Evolutionary conservation across 2,329 filamentous ascomycete species (phyloP).

Genomic region (Colletotrichum abscissum): DNA sequence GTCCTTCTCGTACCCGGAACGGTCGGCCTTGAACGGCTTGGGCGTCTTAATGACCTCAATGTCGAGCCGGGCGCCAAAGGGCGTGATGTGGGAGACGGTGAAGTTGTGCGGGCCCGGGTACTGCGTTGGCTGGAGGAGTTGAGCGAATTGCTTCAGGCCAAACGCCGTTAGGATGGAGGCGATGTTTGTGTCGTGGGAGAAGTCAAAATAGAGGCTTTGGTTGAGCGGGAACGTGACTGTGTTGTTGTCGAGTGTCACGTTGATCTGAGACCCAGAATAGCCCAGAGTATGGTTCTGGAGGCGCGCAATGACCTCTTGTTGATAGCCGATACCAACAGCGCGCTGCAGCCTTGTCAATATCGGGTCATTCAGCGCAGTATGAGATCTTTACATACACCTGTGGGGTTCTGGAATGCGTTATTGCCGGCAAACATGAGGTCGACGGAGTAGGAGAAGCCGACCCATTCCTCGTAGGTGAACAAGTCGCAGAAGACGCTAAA

Average conservation of each 20-base stretch:
- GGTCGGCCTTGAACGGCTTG: slow-evolving; percentile 66
- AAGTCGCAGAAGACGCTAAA: slow-evolving; percentile 80
- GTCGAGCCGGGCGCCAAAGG: slow-evolving; percentile 78
- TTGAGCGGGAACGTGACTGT: slow-evolving; percentile 77
- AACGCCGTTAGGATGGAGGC: slow-evolving; percentile 77
- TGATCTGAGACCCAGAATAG: slow-evolving; percentile 70
- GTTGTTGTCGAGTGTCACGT: slow-evolving; percentile 77
- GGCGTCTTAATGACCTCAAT: slow-evolving; percentile 80
- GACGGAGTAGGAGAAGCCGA: slow-evolving; percentile 76
- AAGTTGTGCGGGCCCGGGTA: slow-evolving; percentile 71
- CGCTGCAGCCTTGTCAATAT: slow-evolving; percentile 53
- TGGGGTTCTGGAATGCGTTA: slow-evolving; percentile 72
- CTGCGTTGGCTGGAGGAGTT: slow-evolving; percentile 64
- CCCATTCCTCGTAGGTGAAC: slow-evolving; percentile 82
- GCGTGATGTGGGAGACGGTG: slow-evolving; percentile 74
- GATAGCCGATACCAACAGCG: slow-evolving; percentile 79
- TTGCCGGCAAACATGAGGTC: slow-evolving; percentile 74
- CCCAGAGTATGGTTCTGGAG: slow-evolving; percentile 73
- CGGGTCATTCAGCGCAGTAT: slow-evolving; percentile 50
- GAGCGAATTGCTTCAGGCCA: slow-evolving; percentile 75
- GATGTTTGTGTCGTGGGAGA: slow-evolving; percentile 82
- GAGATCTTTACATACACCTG: slow-evolving; percentile 57
- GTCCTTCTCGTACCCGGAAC: slow-evolving; percentile 61
- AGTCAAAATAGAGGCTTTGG: slow-evolving; percentile 81
- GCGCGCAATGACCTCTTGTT: slow-evolving; percentile 78